A percentile compares a stretch with the other conserved stretches of the same genome.
Evolutionary conservation across 2,329 filamentous ascomycete species (phyloP).

Genomic region (Malbranchea cinnamomea): DNA sequence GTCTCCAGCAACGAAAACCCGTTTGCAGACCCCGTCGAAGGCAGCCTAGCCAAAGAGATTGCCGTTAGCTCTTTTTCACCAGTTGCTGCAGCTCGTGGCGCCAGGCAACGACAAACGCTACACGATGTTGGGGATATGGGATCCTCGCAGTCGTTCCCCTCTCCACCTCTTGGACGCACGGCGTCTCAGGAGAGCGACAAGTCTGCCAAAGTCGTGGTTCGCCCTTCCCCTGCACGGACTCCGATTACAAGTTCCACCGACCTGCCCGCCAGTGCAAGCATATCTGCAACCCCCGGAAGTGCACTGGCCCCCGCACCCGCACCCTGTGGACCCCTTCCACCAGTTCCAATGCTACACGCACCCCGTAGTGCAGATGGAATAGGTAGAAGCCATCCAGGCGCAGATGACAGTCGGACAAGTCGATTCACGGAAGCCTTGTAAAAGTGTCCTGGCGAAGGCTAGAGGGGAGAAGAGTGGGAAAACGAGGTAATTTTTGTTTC

Average conservation of each 20-base stretch:
- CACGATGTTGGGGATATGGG: slow-evolving; percentile 7
- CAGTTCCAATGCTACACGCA: slow-evolving; percentile 15
- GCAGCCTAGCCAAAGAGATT: slow-evolving; percentile 14
- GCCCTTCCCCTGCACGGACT: slow-evolving; percentile 29
- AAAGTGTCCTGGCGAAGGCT: too few species aligned
- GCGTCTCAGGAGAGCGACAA: slow-evolving; percentile 11
- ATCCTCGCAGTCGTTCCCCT: slow-evolving; percentile 6
- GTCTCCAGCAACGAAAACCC: slow-evolving; percentile 15
- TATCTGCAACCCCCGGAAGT: slow-evolving; percentile 8
- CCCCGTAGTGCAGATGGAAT: slow-evolving; percentile 22
- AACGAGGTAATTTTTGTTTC: too few species aligned
- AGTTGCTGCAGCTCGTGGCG: neutral
- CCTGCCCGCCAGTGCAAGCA: slow-evolving; percentile 11
- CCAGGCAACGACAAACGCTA: slow-evolving; percentile 3
- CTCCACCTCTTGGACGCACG: slow-evolving; percentile 10
- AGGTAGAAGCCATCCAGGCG: slow-evolving; percentile 27
- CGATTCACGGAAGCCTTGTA: slow-evolving; percentile 26
- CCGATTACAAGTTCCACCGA: slow-evolving; percentile 25
- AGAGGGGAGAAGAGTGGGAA: too few species aligned
- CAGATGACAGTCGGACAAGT: slow-evolving; percentile 31
- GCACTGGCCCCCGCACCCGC: slow-evolving; percentile 11
- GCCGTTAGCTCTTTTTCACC: slow-evolving; percentile 3
- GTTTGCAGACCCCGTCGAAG: slow-evolving; percentile 16
- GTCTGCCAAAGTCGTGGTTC: slow-evolving; percentile 21
- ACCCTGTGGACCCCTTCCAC: slow-evolving; percentile 16